Evolutionary conservation across 1,284 basidiomycete species (phyloP).

Genomic region (Ustilago loliicola): DNA sequence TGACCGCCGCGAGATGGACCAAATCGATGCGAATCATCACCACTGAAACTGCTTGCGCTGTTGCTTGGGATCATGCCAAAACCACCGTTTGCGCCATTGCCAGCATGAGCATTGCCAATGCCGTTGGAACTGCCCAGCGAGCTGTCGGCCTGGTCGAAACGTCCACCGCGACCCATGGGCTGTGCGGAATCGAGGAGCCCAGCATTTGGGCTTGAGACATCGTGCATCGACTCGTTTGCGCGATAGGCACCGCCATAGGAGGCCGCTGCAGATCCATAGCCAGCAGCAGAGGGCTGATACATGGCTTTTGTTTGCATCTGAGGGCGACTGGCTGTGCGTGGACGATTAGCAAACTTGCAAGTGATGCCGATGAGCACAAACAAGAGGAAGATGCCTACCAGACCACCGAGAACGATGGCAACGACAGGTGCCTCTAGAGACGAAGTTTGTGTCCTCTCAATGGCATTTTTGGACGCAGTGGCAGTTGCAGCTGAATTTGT

Average conservation of each 20-base stretch:
- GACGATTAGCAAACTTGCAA: constrained; percentile 46
- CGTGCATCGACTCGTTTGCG: constrained; percentile 32
- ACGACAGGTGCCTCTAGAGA: constrained; percentile 35
- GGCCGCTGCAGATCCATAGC: constrained; percentile 41
- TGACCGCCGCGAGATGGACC: constrained; percentile 30
- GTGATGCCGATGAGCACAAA: constrained; percentile 49
- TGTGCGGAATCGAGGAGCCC: constrained; percentile 45
- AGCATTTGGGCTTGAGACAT: constrained; percentile 39
- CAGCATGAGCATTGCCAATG: constrained; percentile 3
- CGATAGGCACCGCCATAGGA: constrained; percentile 9
- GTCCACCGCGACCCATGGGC: constrained; percentile 55
- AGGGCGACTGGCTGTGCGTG: constrained; percentile 25
- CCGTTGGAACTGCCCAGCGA: constrained; percentile 41
- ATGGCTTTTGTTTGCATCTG: constrained; percentile 28
- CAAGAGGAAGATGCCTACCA: constrained; percentile 43
- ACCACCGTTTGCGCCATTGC: constrained; percentile 16
- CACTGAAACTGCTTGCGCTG: constrained; percentile 39
- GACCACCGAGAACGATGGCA: constrained; percentile 43
- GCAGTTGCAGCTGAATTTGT: constrained; percentile 9
- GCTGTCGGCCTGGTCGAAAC: constrained; percentile 38
- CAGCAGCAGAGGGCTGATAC: constrained; percentile 56
- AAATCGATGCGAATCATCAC: constrained; percentile 29
- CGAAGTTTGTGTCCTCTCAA: constrained; percentile 36
- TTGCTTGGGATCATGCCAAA: constrained; percentile 39
- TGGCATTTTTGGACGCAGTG: neutral